Evolutionary conservation across 208 protist genomes (phyloP).

Genomic region (Wallacemonas rigidus): DNA sequence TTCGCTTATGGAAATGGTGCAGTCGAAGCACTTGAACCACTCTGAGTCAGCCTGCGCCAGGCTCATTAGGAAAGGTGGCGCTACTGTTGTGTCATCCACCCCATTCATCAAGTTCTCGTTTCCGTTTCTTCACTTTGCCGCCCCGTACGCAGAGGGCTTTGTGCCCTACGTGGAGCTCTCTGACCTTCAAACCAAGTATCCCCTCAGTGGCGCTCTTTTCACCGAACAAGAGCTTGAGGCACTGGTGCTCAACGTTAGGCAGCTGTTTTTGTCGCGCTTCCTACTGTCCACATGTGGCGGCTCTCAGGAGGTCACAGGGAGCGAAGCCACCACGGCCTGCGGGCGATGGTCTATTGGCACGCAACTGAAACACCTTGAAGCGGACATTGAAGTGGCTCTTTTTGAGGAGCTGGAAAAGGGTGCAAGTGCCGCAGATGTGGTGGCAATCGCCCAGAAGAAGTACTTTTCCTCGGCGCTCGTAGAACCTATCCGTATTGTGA

Average conservation of each 20-base stretch:
- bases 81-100: neutral
- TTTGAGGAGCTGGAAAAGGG: conserved; percentile 44
- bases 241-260: conserved; percentile 25
- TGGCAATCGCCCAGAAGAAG: neutral
- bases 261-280: conserved; percentile 54
- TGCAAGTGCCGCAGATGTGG: neutral
- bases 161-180: conserved; percentile 44
- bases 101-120: conserved; percentile 56
- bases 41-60: conserved; percentile 3
- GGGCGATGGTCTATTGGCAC: conserved; percentile 29
- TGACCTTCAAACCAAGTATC: conserved; percentile 22
- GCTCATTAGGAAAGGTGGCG: neutral
- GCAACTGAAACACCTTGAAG: conserved; percentile 39
- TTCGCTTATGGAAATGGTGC: conserved; percentile 62
- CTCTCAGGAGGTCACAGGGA: conserved; percentile 15
- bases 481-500: neutral
- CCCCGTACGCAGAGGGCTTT: conserved; percentile 74
- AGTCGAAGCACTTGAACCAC: conserved; percentile 49
- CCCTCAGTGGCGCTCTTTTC: conserved; percentile 20
- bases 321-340: conserved; percentile 16
- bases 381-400: conserved; percentile 53
- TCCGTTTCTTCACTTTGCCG: conserved; percentile 69
- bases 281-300: conserved; percentile 32
- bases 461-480: neutral
- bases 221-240: conserved; percentile 25